Conservation (phyloP, 345 rosid species). For the Eucalyptus albens region DNA sequence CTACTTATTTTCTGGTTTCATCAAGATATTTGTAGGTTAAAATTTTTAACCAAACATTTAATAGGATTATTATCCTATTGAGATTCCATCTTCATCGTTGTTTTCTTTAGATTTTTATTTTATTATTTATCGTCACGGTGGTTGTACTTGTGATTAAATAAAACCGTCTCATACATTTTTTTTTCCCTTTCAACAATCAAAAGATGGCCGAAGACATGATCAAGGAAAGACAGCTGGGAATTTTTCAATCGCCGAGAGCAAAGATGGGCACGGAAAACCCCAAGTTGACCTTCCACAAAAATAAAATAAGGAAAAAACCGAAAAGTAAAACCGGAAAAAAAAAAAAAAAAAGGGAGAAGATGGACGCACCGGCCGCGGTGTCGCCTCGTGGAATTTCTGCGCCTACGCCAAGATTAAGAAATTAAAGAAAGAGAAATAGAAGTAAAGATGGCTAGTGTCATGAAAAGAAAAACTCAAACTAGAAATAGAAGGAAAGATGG, state of each 20-base stretch:
- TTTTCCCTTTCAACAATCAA: background rate
- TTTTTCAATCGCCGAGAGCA: background rate
- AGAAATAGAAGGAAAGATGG: no score
- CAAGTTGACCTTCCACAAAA: background rate
- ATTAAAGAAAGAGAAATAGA: background rate
- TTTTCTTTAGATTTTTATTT: background rate
- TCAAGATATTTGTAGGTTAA: background rate
- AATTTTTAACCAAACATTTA: background rate
- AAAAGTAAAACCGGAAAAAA: background rate
- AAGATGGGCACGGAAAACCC: background rate
- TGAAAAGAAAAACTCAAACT: no score
- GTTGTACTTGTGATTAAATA: background rate
- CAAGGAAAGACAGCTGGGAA: background rate
- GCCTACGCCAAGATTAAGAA: background rate
- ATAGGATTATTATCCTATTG: background rate
- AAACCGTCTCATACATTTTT: background rate
- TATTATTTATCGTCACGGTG: background rate
- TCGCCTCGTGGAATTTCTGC: background rate
- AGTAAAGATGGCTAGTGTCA: no score
- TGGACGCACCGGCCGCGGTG: background rate
- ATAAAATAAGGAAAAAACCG: background rate
- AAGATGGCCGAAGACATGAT: background rate
- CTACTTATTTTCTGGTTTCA: background rate
- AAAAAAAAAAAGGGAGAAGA: rapidly evolving
- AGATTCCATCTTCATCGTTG: no score